Evolutionary conservation across 31 red algal species (phyloP).

Genomic region (Porphyra umbilicalis): DNA sequence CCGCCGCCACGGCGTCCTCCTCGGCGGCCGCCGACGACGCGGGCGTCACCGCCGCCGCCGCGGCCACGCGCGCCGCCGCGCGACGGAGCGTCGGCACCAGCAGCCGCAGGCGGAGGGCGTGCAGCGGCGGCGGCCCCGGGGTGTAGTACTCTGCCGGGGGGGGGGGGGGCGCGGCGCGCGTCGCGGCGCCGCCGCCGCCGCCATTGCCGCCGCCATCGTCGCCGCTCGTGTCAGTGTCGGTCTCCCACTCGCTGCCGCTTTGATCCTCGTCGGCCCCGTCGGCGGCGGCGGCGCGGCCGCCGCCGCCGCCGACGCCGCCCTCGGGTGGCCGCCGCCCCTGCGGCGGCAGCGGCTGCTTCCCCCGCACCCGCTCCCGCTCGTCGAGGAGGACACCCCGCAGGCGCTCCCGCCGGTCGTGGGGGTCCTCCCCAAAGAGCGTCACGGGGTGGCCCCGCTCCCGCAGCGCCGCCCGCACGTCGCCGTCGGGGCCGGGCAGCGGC

Average conservation of each 20-base stretch:
- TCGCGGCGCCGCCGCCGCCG: background rate
- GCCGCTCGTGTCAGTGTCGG: background rate
- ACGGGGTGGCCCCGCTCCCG: constrained; percentile 47
- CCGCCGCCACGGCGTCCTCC: constrained; percentile 9
- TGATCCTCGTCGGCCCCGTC: background rate
- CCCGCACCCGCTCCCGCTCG: constrained; percentile 4
- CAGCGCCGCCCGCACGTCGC: constrained; percentile 27
- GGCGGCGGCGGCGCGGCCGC: background rate
- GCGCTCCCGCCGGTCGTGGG: constrained; percentile 62
- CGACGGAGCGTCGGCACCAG: constrained; percentile 17
- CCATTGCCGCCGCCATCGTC: background rate
- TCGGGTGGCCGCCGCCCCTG: background rate
- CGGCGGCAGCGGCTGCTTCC: too few relatives aligned
- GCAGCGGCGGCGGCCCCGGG: constrained; percentile 19
- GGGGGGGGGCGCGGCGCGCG: background rate
- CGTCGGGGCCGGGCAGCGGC: constrained; percentile 32
- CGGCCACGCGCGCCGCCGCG: constrained; percentile 10
- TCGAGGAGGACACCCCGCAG: constrained; percentile 22
- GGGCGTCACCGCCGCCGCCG: constrained; percentile 18
- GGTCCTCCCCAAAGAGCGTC: constrained; percentile 78
- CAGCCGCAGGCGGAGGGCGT: constrained; percentile 14
- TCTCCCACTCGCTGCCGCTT: background rate
- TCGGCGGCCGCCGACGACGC: constrained; percentile 14
- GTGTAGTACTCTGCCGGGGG: constrained; percentile 34
- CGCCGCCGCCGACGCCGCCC: background rate